Conservation (phyloP, 2,329 filamentous ascomycete genomes). For the Diaporthe longicolla region DNA sequence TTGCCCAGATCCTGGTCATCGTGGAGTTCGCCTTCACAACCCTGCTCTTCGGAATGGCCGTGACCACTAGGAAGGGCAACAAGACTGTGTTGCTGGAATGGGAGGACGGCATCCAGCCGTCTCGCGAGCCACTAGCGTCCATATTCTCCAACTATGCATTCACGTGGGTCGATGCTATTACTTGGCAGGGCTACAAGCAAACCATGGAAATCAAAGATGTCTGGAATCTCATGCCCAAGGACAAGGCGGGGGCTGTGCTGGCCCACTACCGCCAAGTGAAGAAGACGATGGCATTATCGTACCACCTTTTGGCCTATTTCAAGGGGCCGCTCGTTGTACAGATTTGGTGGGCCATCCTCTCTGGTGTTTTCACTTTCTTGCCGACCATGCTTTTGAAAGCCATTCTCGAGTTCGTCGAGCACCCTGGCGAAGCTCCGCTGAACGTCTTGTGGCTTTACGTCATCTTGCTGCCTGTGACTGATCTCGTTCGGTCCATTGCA, state of each 20-base stretch:
- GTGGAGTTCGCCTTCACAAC: slow-evolving; percentile 82
- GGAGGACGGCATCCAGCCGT: slow-evolving; percentile 89
- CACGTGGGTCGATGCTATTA: slow-evolving; percentile 89
- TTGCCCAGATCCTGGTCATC: slow-evolving; percentile 76
- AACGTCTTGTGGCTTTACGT: slow-evolving; percentile 98
- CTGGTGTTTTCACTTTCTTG: slow-evolving; percentile 88
- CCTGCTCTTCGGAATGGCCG: slow-evolving; percentile 80
- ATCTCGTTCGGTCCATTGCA: slow-evolving; percentile 83
- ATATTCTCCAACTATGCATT: slow-evolving; percentile 91
- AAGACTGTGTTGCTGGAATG: slow-evolving; percentile 89
- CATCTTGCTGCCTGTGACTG: slow-evolving; percentile 87
- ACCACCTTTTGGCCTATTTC: slow-evolving; percentile 89
- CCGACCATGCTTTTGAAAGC: slow-evolving; percentile 92
- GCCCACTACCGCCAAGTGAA: slow-evolving; percentile 87
- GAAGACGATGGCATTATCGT: slow-evolving; percentile 83
- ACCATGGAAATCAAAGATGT: slow-evolving; percentile 87
- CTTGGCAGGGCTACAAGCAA: slow-evolving; percentile 90
- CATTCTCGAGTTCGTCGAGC: slow-evolving; percentile 94
- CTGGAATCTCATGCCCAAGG: slow-evolving; percentile 90
- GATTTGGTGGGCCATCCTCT: slow-evolving; percentile 82
- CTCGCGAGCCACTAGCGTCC: slow-evolving; percentile 88
- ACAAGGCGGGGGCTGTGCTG: slow-evolving; percentile 87
- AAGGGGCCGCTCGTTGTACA: slow-evolving; percentile 81
- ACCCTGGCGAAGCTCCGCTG: slow-evolving; percentile 78
- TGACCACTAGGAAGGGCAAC: slow-evolving; percentile 92